Percentiles rank a stretch among this genome's conserved stretches.
Conservation (phyloP, 805 yeast genomes). For the Candida tallmaniae region DNA sequence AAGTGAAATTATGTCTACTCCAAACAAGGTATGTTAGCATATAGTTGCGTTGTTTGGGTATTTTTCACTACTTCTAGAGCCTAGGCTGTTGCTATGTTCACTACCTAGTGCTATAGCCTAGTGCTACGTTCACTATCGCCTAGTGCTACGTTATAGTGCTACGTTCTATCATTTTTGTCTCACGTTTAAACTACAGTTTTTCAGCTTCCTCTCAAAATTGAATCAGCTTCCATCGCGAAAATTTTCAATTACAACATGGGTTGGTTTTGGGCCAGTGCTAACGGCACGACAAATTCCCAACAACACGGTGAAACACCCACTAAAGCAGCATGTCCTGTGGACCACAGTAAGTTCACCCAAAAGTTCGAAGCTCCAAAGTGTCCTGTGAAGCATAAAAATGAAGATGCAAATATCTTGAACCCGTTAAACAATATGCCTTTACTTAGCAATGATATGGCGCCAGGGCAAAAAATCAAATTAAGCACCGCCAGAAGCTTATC, state of each 20-base stretch:
- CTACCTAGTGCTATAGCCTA: too few relatives aligned
- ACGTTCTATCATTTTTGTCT: too few relatives aligned
- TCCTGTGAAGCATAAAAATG: constrained; percentile 20
- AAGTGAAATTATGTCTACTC: too few relatives aligned
- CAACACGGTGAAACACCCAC: too few relatives aligned
- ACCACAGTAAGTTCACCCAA: constrained; percentile 10
- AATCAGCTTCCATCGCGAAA: constrained; percentile 7
- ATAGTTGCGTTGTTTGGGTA: too few relatives aligned
- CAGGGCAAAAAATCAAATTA: constrained; percentile 74
- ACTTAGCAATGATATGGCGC: constrained; percentile 60
- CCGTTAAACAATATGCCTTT: constrained; percentile 90
- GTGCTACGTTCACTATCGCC: too few relatives aligned
- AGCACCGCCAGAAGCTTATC: constrained; percentile 84
- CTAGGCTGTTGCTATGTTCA: too few relatives aligned
- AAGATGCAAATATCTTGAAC: constrained; percentile 45
- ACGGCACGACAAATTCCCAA: constrained; percentile 3
- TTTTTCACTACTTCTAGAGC: too few relatives aligned
- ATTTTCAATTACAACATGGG: constrained; percentile 50
- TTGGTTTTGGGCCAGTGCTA: constrained; percentile 76
- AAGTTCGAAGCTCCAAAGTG: constrained; percentile 3
- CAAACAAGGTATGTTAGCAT: too few relatives aligned
- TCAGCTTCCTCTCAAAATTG: too few relatives aligned
- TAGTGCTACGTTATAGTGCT: too few relatives aligned
- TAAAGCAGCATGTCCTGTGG: constrained; percentile 34
- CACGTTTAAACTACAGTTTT: too few relatives aligned